Evolutionary conservation across 1,284 basidiomycete genomes (phyloP).

Genomic region (Cryptococcus sp.): DNA sequence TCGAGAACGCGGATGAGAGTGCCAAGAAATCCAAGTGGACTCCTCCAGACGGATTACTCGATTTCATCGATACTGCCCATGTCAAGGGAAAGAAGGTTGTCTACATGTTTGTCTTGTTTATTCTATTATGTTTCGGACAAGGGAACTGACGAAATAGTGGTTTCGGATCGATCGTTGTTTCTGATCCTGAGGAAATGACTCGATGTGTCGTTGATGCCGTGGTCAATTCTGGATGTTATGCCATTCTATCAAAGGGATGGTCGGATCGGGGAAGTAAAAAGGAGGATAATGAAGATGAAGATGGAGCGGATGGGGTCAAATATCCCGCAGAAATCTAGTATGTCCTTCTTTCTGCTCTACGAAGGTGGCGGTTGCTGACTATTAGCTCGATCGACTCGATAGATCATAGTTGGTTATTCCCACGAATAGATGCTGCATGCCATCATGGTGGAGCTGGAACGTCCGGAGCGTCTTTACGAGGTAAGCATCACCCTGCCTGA

Average conservation of each 20-base stretch:
- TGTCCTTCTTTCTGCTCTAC: slow-evolving; percentile 4
- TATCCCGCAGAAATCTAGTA: slow-evolving; percentile 68
- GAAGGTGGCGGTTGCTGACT: not conserved
- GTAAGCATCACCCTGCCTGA: slow-evolving; percentile 48
- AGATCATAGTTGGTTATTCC: slow-evolving; percentile 97
- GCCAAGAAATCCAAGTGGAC: slow-evolving; percentile 72
- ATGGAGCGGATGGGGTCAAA: slow-evolving; percentile 47
- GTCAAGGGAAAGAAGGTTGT: slow-evolving; percentile 78
- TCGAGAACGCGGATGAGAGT: slow-evolving; percentile 82
- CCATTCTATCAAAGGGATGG: slow-evolving; percentile 96
- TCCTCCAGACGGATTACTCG: slow-evolving; percentile 70
- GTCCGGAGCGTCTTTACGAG: slow-evolving; percentile 84
- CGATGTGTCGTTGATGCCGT: slow-evolving; percentile 85
- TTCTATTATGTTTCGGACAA: not conserved
- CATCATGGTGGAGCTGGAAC: slow-evolving; percentile 98
- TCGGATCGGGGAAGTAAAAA: slow-evolving; percentile 77
- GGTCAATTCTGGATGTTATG: slow-evolving; percentile 73
- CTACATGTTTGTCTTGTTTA: slow-evolving; percentile 59
- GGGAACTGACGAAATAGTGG: slow-evolving; percentile 50
- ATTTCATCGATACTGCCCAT: slow-evolving; percentile 77
- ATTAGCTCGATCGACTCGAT: slow-evolving; percentile 67
- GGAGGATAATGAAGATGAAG: slow-evolving; percentile 44
- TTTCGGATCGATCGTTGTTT: slow-evolving; percentile 97
- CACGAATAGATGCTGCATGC: slow-evolving; percentile 86
- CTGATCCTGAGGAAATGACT: slow-evolving; percentile 88